Conservation (phyloP, 805 yeast genomes). For the Candida dendrica region DNA sequence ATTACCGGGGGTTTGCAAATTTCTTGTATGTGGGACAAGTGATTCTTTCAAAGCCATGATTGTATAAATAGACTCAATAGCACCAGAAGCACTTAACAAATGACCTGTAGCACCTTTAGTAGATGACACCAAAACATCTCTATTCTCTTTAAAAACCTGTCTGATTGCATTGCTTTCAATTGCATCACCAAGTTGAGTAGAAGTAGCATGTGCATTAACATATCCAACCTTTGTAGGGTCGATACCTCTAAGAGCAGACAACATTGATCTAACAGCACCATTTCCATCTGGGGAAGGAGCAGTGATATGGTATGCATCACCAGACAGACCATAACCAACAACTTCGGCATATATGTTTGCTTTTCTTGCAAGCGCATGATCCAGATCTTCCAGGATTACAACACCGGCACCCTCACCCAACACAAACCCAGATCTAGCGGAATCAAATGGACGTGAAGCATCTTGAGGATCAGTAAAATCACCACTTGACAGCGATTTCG, state of each 20-base stretch:
- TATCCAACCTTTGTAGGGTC: constrained; percentile 52
- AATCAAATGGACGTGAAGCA: constrained; percentile 87
- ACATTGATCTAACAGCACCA: constrained; percentile 84
- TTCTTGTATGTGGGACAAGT: constrained; percentile 73
- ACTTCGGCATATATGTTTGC: constrained; percentile 73
- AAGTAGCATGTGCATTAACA: constrained; percentile 95
- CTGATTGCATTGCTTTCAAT: constrained; percentile 79
- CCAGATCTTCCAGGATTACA: constrained; percentile 65
- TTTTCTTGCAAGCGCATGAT: constrained; percentile 64
- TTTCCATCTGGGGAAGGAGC: constrained; percentile 79
- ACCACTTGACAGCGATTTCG: constrained; percentile 66
- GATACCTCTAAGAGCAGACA: constrained; percentile 53
- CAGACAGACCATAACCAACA: constrained; percentile 82
- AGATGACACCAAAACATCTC: constrained; percentile 54
- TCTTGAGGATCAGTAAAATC: constrained; percentile 52
- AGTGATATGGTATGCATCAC: constrained; percentile 90
- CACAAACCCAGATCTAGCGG: constrained; percentile 75
- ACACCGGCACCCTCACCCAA: constrained; percentile 91
- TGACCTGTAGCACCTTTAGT: constrained; percentile 94
- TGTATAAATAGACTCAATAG: constrained; percentile 84
- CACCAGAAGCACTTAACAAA: constrained; percentile 91
- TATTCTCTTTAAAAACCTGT: constrained; percentile 36
- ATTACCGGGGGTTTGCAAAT: constrained; percentile 49
- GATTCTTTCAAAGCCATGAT: constrained; percentile 53
- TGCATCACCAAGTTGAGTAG: constrained; percentile 81